Evolutionary conservation across 1,284 basidiomycete genomes (phyloP).

Genomic region (Sparassis latifolia): DNA sequence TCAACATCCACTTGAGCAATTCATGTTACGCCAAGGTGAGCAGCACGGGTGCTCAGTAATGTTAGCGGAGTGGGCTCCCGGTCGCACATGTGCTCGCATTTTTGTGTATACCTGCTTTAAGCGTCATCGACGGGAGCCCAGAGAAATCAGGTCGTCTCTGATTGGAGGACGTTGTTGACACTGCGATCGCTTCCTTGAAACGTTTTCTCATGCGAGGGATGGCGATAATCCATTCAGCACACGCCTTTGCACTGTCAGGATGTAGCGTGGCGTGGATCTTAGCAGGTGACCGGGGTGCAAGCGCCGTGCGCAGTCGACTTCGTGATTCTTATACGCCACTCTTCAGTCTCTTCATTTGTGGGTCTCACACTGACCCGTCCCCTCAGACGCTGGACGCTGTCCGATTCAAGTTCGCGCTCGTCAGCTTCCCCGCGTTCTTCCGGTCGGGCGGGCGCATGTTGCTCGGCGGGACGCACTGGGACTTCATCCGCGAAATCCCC

Average conservation of each 20-base stretch:
- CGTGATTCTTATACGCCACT: no score
- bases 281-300: no score
- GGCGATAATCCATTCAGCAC: no score
- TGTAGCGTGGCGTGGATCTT: no score
- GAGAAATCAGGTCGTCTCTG: no score
- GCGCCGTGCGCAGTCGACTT: no score
- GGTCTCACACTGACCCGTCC: neutral
- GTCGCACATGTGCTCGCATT: no score
- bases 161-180: no score
- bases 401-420: slow-evolving; percentile 41
- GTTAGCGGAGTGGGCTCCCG: neutral
- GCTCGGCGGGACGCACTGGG: slow-evolving; percentile 46
- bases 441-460: slow-evolving; percentile 63
- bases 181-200: no score
- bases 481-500: slow-evolving; percentile 61
- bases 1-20: slow-evolving; percentile 68
- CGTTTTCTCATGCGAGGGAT: no score
- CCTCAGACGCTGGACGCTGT: slow-evolving; percentile 40
- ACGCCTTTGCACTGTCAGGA: no score
- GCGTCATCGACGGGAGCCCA: neutral
- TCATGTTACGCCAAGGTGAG: slow-evolving; percentile 69
- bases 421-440: slow-evolving; percentile 57
- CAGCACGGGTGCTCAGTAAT: neutral
- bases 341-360: no score
- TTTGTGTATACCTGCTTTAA: neutral